Conservation (phyloP, 495 filamentous ascomycete species). For the Lentithecium fluviatile region DNA sequence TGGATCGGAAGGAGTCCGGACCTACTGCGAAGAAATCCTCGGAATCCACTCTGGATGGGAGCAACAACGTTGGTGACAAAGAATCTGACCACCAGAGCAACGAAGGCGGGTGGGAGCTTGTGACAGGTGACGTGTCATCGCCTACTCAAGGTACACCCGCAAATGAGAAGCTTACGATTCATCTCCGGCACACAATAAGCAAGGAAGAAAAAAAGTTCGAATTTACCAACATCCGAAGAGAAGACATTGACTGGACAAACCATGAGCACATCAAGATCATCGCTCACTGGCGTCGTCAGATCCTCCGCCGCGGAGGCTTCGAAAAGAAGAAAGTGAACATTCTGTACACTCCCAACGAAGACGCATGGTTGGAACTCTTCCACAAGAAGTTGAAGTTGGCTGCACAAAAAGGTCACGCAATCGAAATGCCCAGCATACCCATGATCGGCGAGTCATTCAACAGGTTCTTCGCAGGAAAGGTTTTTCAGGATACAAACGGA, state of each 20-base stretch:
- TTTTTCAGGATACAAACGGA: not conserved
- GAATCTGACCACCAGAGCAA: too few relatives aligned
- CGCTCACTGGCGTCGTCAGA: conserved; percentile 8
- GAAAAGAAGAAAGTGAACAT: not conserved
- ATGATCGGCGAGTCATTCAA: conserved; percentile 9
- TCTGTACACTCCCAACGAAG: not conserved
- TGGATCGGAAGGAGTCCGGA: too few relatives aligned
- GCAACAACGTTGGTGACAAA: too few relatives aligned
- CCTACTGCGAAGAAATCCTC: too few relatives aligned
- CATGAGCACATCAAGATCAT: conserved; percentile 5
- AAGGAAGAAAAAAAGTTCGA: not conserved
- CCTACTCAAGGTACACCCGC: not conserved
- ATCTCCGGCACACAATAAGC: not conserved
- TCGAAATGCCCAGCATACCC: not conserved
- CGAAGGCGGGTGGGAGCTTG: not conserved
- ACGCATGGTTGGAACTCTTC: not conserved
- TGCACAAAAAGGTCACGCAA: not conserved
- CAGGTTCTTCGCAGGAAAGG: conserved; percentile 5
- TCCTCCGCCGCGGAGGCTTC: conserved; percentile 2
- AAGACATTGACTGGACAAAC: conserved; percentile 16
- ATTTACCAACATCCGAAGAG: not conserved
- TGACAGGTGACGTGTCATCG: not conserved
- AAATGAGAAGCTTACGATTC: not conserved
- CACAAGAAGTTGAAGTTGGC: not conserved
- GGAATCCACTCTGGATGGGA: too few relatives aligned